Percentiles rank a stretch among this genome's conserved stretches.
These are phyloP conservation scores for Sporothrix pallida DNA, from an alignment of 2,329 filamentous ascomycete species.

Conservation along the genomic window DNA sequence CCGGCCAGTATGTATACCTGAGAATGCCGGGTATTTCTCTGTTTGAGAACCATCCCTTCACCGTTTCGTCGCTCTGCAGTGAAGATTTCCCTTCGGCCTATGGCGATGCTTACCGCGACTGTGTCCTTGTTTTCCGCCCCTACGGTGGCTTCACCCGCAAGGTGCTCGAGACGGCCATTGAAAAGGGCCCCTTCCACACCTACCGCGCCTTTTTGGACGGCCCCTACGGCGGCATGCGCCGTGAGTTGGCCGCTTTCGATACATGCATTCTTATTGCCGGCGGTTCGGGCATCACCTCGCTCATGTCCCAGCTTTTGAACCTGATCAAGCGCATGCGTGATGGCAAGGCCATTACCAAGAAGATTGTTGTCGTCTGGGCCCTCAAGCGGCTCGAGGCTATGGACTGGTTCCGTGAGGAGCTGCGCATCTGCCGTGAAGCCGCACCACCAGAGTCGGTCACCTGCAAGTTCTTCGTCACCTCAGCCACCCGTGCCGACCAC, in stretches of 20 bases:
- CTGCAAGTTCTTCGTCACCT: slow-evolving; percentile 94
- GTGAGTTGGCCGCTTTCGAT: slow-evolving; percentile 88
- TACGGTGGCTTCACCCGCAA: slow-evolving; percentile 88
- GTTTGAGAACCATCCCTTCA: slow-evolving; percentile 94
- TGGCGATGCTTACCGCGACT: slow-evolving; percentile 84
- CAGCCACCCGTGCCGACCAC: slow-evolving; percentile 63
- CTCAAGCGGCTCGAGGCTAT: slow-evolving; percentile 89
- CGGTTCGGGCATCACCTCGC: slow-evolving; percentile 90
- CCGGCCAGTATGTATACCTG: slow-evolving; percentile 93
- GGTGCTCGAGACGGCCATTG: slow-evolving; percentile 80
- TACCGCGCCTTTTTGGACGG: slow-evolving; percentile 93
- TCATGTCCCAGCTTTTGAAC: slow-evolving; percentile 88
- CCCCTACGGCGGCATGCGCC: slow-evolving; percentile 92
- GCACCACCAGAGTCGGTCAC: slow-evolving; percentile 87
- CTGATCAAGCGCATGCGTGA: slow-evolving; percentile 97
- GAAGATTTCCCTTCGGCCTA: slow-evolving; percentile 93
- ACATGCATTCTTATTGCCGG: slow-evolving; percentile 92
- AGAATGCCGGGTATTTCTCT: slow-evolving; percentile 91
- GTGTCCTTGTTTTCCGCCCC: slow-evolving; percentile 88
- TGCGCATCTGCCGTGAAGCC: slow-evolving; percentile 87
- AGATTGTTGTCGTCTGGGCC: slow-evolving; percentile 92
- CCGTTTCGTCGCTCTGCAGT: slow-evolving; percentile 88
- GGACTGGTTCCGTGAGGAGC: slow-evolving; percentile 97
- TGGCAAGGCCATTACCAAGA: slow-evolving; percentile 89
- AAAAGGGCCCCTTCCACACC: slow-evolving; percentile 87